These are phyloP conservation scores for Fremontodendron californicum DNA, from an alignment of 345 rosid genomes.

Conservation along the genomic window DNA sequence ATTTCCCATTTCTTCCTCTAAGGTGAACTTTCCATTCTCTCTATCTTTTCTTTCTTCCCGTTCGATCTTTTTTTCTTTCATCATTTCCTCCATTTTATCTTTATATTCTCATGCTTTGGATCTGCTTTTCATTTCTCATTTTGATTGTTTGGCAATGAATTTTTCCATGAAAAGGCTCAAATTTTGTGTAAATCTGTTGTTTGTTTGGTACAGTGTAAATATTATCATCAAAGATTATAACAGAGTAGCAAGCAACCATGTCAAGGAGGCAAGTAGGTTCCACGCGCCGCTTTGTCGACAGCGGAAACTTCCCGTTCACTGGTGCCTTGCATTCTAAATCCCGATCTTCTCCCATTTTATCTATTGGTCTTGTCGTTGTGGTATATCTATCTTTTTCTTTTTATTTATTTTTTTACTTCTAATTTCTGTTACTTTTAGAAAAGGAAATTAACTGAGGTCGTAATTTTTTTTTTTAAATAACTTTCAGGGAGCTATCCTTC, in stretches of 20 bases:
- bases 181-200: neutral
- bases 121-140: neutral
- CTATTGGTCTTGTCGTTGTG: conserved; percentile 65
- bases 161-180: neutral
- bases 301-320: conserved; percentile 68
- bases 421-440: neutral
- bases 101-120: neutral
- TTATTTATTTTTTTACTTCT: neutral
- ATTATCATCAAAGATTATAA: neutral
- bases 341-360: conserved; percentile 67
- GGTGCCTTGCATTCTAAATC: conserved; percentile 78
- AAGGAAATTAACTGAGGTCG: neutral
- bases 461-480: neutral
- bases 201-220: neutral
- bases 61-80: too few species aligned
- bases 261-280: conserved; percentile 83
- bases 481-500: conserved; percentile 74
- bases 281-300: conserved; percentile 66
- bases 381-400: conserved; percentile 30
- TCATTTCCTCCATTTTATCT: neutral
- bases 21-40: neutral
- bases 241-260: conserved; percentile 33
- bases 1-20: neutral
- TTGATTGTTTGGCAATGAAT: neutral
- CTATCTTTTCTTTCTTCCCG: too few species aligned